A percentile compares a stretch with the other conserved stretches of the same genome.
These are phyloP conservation scores for Chrysosporium keratinophilum DNA, from an alignment of 2,329 filamentous ascomycete genomes.

Conservation along the genomic window DNA sequence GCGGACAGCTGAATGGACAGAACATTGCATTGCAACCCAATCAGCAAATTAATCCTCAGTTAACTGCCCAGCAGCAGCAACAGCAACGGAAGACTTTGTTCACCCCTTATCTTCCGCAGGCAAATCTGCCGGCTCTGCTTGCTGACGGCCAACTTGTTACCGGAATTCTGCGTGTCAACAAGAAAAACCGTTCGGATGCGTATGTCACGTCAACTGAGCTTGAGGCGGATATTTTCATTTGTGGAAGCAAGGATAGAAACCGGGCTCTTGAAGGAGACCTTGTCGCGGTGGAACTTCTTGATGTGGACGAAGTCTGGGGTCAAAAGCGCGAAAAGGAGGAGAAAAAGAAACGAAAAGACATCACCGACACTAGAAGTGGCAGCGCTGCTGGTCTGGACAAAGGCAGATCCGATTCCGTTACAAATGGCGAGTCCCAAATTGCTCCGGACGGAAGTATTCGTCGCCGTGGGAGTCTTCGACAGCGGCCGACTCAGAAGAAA, in stretches of 20 bases:
- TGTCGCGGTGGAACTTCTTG: constrained; percentile 88
- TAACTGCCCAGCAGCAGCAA: constrained; percentile 57
- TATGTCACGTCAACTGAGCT: constrained; percentile 92
- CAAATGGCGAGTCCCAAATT: constrained; percentile 50
- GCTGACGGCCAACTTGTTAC: constrained; percentile 89
- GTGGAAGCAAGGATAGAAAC: constrained; percentile 97
- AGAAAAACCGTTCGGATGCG: constrained; percentile 97
- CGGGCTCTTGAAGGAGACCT: constrained; percentile 91
- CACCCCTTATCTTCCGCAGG: constrained; percentile 93
- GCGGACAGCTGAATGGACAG: constrained; percentile 70
- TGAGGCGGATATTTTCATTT: constrained; percentile 98
- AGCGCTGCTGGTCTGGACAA: constrained; percentile 60
- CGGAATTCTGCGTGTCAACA: constrained; percentile 94
- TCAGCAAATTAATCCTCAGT: constrained; percentile 59
- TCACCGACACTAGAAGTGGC: constrained; percentile 76
- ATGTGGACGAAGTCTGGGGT: constrained; percentile 96
- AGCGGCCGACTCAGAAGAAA: constrained; percentile 98
- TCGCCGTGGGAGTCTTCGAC: constrained; percentile 84
- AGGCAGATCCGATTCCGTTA: constrained; percentile 48
- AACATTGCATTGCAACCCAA: constrained; percentile 56
- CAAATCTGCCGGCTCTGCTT: constrained; percentile 79
- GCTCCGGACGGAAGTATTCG: constrained; percentile 74
- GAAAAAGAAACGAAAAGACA: constrained; percentile 99
- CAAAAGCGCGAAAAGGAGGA: constrained; percentile 99
- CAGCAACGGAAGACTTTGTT: constrained; percentile 97